Evolutionary conservation across 2,329 filamentous ascomycete genomes (phyloP).

Genomic region (Harringtonia lauricola): DNA sequence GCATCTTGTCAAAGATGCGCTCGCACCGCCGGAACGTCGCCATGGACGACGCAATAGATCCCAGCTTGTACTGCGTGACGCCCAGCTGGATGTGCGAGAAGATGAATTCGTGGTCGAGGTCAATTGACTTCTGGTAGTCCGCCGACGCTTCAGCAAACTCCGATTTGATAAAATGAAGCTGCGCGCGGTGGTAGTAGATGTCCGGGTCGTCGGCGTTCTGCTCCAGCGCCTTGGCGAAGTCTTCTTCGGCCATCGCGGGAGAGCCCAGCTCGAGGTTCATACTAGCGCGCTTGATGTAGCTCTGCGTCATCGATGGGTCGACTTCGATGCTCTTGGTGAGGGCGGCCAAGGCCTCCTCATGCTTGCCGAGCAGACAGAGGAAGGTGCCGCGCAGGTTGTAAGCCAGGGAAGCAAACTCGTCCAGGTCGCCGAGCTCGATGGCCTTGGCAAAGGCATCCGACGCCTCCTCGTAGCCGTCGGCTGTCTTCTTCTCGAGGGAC

Average conservation of each 20-base stretch:
- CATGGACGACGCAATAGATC: slow-evolving; percentile 94
- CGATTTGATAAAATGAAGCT: slow-evolving; percentile 94
- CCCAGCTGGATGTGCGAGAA: slow-evolving; percentile 99
- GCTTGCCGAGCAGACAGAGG: slow-evolving; percentile 83
- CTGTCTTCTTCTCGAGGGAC: slow-evolving; percentile 75
- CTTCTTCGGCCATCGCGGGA: slow-evolving; percentile 73
- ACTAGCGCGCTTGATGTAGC: slow-evolving; percentile 97
- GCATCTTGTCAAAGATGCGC: slow-evolving; percentile 95
- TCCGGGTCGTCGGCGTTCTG: slow-evolving; percentile 87
- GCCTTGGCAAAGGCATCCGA: slow-evolving; percentile 79
- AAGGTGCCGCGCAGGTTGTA: slow-evolving; percentile 97
- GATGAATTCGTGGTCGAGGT: slow-evolving; percentile 91
- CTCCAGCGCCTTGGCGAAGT: slow-evolving; percentile 76
- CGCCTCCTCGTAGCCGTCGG: slow-evolving; percentile 85
- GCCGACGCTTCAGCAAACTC: slow-evolving; percentile 91
- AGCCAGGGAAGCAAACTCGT: slow-evolving; percentile 75
- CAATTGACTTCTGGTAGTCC: slow-evolving; percentile 99
- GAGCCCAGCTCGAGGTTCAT: slow-evolving; percentile 91
- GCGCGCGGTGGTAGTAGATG: slow-evolving; percentile 97
- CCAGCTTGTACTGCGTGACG: slow-evolving; percentile 99
- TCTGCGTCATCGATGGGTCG: slow-evolving; percentile 80
- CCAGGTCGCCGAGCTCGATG: slow-evolving; percentile 69
- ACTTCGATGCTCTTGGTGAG: slow-evolving; percentile 89
- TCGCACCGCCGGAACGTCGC: slow-evolving; percentile 94
- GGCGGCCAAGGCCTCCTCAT: slow-evolving; percentile 69